Base-by-base conservation (phyloP, 1,139 yeast genomes). In the Pichia sp. region DNA sequence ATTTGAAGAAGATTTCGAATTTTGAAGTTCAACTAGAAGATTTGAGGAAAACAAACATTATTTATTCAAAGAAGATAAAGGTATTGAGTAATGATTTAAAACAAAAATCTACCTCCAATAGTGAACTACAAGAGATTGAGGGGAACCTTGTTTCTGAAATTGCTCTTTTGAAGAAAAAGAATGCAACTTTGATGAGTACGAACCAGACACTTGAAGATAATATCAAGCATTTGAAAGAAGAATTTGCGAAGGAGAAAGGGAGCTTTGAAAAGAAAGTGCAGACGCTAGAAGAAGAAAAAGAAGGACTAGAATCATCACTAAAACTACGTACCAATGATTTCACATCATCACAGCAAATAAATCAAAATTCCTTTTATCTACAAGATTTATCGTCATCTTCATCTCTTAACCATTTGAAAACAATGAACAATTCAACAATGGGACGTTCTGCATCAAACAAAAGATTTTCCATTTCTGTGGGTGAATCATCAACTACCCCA, bases 401-500 rank as follows among this genome's bases (percentile, higher is more conserved):
- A 19, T 61, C 62, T 10, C 47, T 61, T 11, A 59, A 54, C 31
- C 57, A 56, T 36, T 54, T 54, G 53, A 57, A 57, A 51, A 48
- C 54, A 36, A 62, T 56, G 45, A 56, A 61, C 10, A 61, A 62
- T 8, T 57, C 59, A 31, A 55, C 64, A 6, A 48, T 66, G 29
- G 53, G 51, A 13, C 45, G 57, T 10, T 47, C 55, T 13, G 13
- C 16, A 4, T 63, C 70, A 8, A 67, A 63, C 42, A 64, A 63
- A 19, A 49, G 52, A 19, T 59, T 41, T 30, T 50, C 58, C n/a
- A 63, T 67, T 34, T 65, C 60, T 29, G 55, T 67, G 38, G 72
- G 71, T 4, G 72, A 68, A 53, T 66, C 70, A 1, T 63, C 70
- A 8, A 61, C 66, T 11, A 67, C 72, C 1, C 71, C 71, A n/a